Conservation (phyloP, 2,329 filamentous ascomycete species). For the Stachybotrys chartarum region DNA sequence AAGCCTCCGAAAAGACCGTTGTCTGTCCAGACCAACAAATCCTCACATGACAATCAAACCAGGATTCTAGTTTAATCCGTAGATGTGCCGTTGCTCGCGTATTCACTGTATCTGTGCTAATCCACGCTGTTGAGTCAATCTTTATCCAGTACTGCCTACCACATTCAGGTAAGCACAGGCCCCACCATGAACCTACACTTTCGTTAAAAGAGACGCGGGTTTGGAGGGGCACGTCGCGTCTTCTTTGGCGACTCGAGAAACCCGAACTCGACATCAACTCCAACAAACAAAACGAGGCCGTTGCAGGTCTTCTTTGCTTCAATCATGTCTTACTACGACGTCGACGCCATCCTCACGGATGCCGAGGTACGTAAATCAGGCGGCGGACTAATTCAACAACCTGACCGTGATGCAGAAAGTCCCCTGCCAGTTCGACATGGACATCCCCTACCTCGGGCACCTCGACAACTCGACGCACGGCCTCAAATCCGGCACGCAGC, state of each 20-base stretch:
- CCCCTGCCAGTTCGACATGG: slow-evolving; percentile 88
- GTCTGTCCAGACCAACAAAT: not conserved
- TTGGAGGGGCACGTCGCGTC: not conserved
- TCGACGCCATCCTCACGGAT: slow-evolving; percentile 78
- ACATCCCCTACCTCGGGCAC: slow-evolving; percentile 80
- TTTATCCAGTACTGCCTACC: not conserved
- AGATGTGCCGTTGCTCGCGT: too few relatives aligned
- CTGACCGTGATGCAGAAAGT: slow-evolving; percentile 59
- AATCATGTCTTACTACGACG: slow-evolving; percentile 71
- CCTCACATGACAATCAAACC: too few relatives aligned
- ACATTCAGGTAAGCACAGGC: not conserved
- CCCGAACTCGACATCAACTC: not conserved
- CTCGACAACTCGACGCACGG: slow-evolving; percentile 74
- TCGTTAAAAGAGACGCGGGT: not conserved
- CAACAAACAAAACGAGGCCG: not conserved
- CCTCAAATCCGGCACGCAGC: slow-evolving; percentile 72
- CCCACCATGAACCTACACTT: not conserved
- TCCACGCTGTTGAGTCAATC: too few relatives aligned
- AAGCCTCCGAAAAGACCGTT: not conserved
- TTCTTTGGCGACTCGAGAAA: not conserved
- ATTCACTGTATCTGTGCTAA: too few relatives aligned
- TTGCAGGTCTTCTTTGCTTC: not conserved
- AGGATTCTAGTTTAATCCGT: too few relatives aligned
- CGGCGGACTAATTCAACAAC: too few relatives aligned
- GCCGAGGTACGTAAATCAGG: slow-evolving; percentile 52